Percentiles rank a stretch among this genome's conserved stretches.
Conservation (phyloP, 2,329 filamentous ascomycete species). For the Pseudopithomyces chartarum region DNA sequence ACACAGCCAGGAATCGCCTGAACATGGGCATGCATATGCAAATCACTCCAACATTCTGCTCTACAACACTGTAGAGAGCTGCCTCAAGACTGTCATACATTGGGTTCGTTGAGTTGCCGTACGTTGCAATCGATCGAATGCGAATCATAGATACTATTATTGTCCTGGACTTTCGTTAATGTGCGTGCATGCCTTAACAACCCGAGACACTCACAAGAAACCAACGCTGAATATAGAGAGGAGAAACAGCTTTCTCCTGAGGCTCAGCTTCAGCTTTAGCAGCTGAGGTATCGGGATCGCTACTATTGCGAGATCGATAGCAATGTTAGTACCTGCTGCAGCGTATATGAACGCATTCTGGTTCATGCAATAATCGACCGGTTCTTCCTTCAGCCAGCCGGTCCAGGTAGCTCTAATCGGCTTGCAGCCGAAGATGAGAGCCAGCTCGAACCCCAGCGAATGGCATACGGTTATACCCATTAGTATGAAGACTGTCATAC, state of each 20-base stretch:
- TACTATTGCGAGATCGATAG: conserved; percentile 12
- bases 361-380: conserved; percentile 15
- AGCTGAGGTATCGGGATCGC: conserved; percentile 16
- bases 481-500: conserved; percentile 8
- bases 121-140: conserved; percentile 46
- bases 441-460: conserved; percentile 19
- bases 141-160: conserved; percentile 49
- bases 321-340: conserved; percentile 16
- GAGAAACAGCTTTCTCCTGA: conserved; percentile 15
- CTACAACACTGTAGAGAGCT: conserved; percentile 17
- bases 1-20: conserved; percentile 20
- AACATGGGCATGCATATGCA: conserved; percentile 24
- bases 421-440: conserved; percentile 15
- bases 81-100: conserved; percentile 35
- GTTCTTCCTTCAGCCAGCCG: conserved; percentile 13
- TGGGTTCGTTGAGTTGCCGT: conserved; percentile 46
- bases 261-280: conserved; percentile 12
- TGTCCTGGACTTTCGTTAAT: conserved; percentile 4
- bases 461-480: conserved; percentile 13
- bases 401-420: conserved; percentile 16
- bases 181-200: neutral
- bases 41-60: conserved; percentile 23
- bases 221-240: conserved; percentile 15
- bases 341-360: conserved; percentile 13
- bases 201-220: conserved; percentile 9